Percentiles rank a stretch among this genome's conserved stretches.
Conservation (phyloP, 805 yeast genomes). For the Suhomyces canberraensis region DNA sequence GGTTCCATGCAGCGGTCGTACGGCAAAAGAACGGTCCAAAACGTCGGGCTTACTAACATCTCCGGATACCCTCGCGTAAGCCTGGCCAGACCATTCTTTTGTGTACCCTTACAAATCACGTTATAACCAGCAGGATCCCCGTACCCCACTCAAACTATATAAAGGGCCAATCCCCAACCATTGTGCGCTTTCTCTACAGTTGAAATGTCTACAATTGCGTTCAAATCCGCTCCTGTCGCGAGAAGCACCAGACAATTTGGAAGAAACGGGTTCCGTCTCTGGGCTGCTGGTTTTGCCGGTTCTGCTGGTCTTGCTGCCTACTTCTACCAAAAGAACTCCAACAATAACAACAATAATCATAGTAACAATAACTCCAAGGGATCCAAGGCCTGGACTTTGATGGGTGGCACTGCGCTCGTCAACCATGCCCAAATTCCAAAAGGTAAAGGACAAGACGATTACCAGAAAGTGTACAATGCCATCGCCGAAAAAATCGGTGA, state of each 20-base stretch:
- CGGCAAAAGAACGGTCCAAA: too few species aligned
- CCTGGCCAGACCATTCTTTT: not conserved
- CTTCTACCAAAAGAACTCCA: constrained; percentile 15
- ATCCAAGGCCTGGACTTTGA: constrained; percentile 8
- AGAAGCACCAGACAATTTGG: constrained; percentile 1
- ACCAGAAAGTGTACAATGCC: constrained; percentile 65
- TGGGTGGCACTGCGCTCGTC: constrained; percentile 13
- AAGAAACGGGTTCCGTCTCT: constrained; percentile 3
- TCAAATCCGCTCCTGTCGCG: constrained; percentile 1
- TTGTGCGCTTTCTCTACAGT: not conserved
- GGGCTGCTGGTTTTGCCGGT: constrained; percentile 22
- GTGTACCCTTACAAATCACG: not conserved
- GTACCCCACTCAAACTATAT: not conserved
- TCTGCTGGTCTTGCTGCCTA: constrained; percentile 21
- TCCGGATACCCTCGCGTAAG: not conserved
- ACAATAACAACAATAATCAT: constrained; percentile 7
- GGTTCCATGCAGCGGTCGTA: too few species aligned
- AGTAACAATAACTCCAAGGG: constrained; percentile 8
- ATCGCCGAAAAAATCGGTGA: constrained; percentile 46
- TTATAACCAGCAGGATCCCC: not conserved
- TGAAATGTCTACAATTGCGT: constrained; percentile 10
- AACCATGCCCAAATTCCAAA: constrained; percentile 35
- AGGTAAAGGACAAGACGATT: constrained; percentile 47
- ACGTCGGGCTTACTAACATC: too few species aligned
- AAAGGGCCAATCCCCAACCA: not conserved